phyloP scores from a whole-genome alignment of 805 yeast genomes.

The Metschnikowia gruessii region DNA sequence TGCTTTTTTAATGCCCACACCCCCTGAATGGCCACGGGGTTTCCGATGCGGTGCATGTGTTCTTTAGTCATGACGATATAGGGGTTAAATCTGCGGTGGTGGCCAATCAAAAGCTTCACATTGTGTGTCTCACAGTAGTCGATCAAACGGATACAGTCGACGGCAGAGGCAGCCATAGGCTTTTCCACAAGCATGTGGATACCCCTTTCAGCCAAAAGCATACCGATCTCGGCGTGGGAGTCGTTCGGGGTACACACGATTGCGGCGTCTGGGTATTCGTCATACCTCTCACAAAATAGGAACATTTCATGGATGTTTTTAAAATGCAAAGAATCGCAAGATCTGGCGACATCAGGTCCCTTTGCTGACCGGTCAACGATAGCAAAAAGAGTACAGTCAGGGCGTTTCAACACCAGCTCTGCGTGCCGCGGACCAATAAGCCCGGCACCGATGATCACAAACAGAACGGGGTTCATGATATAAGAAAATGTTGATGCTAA shows the following conservation, averaged over 20 bases:
- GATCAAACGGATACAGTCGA: conserved; percentile 34
- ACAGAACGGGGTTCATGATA: conserved; percentile 3
- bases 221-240: conserved; percentile 35
- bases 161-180: conserved; percentile 36
- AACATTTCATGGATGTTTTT: conserved; percentile 21
- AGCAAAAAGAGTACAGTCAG: conserved; percentile 24
- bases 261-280: conserved; percentile 37
- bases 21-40: conserved; percentile 39
- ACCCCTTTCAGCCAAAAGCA: conserved; percentile 33
- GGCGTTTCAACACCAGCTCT: conserved; percentile 20
- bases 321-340: conserved; percentile 21
- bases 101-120: conserved; percentile 39
- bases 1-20: conserved; percentile 40
- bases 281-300: conserved; percentile 17
- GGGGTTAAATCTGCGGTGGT: conserved; percentile 43
- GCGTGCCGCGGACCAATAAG: conserved; percentile 32
- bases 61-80: conserved; percentile 38
- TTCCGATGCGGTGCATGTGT: conserved; percentile 31
- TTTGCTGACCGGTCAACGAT: conserved; percentile 27
- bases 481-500: not conserved
- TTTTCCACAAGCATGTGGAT: conserved; percentile 41
- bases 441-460: conserved; percentile 28
- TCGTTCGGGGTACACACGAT: conserved; percentile 43
- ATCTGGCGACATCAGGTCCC: conserved; percentile 20
- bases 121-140: conserved; percentile 24